Conservation (phyloP, 208 protist species). For the Herpetomonas samuelpessoai region DNA sequence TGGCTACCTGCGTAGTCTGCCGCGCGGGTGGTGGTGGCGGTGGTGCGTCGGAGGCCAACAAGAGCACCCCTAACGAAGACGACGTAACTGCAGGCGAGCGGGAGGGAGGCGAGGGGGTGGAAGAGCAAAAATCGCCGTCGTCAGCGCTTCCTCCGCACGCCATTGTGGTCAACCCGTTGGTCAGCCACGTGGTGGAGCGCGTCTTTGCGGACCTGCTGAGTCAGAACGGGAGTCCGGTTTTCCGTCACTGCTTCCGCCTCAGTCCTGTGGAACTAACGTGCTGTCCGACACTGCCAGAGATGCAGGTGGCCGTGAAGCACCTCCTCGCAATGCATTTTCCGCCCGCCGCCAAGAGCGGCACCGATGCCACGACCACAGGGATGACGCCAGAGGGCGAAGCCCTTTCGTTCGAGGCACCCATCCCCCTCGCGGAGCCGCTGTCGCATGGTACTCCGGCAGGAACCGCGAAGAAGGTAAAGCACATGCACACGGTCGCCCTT, state of each 20-base stretch:
- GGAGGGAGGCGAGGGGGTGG: neutral
- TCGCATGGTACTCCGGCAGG: slow-evolving; percentile 8
- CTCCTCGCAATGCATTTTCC: slow-evolving; percentile 64
- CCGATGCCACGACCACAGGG: slow-evolving; percentile 4
- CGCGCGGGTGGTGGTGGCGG: slow-evolving; percentile 1
- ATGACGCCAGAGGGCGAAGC: neutral
- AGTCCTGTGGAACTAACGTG: slow-evolving; percentile 79
- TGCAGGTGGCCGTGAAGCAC: slow-evolving; percentile 47
- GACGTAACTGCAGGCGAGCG: no score
- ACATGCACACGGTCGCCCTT: slow-evolving; percentile 47
- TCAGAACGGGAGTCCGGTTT: slow-evolving; percentile 50
- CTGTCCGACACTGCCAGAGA: slow-evolving; percentile 75
- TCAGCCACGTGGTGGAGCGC: slow-evolving; percentile 66
- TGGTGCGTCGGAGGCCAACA: neutral
- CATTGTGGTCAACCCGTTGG: slow-evolving; percentile 74
- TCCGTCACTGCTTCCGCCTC: slow-evolving; percentile 78
- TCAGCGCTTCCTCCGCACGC: slow-evolving; percentile 31
- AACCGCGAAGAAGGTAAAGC: slow-evolving; percentile 1
- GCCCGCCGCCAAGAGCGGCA: slow-evolving; percentile 7
- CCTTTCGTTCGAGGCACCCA: slow-evolving; percentile 7
- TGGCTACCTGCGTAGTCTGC: slow-evolving; percentile 8
- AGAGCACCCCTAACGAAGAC: no score
- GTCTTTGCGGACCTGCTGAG: slow-evolving; percentile 59
- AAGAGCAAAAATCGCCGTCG: neutral
- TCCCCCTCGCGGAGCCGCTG: slow-evolving; percentile 16